Percentiles rank a stretch among this genome's conserved stretches.
Evolutionary conservation across 208 protist genomes (phyloP).

Genomic region (Crithidia brevicula): DNA sequence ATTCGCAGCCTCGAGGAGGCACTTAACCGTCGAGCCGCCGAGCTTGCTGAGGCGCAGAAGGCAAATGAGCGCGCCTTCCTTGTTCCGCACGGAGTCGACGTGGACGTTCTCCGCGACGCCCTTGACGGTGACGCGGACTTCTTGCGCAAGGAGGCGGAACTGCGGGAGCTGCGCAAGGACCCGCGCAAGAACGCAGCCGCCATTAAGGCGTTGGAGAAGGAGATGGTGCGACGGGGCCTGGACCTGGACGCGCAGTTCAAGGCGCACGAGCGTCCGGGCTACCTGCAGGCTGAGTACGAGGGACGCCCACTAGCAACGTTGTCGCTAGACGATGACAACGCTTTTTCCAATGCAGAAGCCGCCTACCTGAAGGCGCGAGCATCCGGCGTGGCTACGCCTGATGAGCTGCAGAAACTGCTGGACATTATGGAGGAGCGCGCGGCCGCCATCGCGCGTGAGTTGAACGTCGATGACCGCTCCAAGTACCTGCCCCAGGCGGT

Average conservation of each 20-base stretch:
- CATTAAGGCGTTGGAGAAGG: slow-evolving; percentile 43
- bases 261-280: slow-evolving; percentile 25
- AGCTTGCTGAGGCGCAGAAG: slow-evolving; percentile 33
- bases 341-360: slow-evolving; percentile 47
- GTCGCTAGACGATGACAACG: slow-evolving; percentile 44
- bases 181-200: slow-evolving; percentile 36
- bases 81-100: slow-evolving; percentile 21
- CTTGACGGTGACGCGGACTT: slow-evolving; percentile 43
- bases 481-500: slow-evolving; percentile 27
- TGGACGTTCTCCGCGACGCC: slow-evolving; percentile 19
- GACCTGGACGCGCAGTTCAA: slow-evolving; percentile 16
- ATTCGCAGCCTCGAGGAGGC: slow-evolving; percentile 41
- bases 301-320: slow-evolving; percentile 39
- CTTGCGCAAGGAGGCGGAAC: slow-evolving; percentile 28
- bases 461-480: slow-evolving; percentile 22
- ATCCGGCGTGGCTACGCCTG: slow-evolving; percentile 21
- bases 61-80: slow-evolving; percentile 50
- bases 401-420: slow-evolving; percentile 34
- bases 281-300: slow-evolving; percentile 43
- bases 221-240: slow-evolving; percentile 36
- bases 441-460: slow-evolving; percentile 26
- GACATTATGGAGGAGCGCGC: slow-evolving; percentile 38
- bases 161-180: slow-evolving; percentile 48
- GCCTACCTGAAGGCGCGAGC: slow-evolving; percentile 37
- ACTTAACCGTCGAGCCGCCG: slow-evolving; percentile 41